phyloP scores from a whole-genome alignment of 2,329 filamentous ascomycete genomes.

The Talaromyces sp. region DNA sequence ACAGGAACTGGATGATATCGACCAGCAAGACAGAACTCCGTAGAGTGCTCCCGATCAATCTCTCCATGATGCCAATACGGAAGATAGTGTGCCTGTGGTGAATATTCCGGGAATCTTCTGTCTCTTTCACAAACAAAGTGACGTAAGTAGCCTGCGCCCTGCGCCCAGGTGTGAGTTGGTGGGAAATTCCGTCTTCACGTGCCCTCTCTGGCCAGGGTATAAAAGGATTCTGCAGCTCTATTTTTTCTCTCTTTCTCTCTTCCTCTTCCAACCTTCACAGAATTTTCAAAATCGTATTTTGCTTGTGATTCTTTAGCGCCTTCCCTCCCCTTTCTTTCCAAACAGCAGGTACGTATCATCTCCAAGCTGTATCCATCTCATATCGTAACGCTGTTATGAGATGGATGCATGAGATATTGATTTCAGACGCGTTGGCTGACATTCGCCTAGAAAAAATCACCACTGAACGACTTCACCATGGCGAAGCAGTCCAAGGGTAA shows the following conservation, averaged over 20 bases:
- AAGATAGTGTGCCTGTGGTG: background rate
- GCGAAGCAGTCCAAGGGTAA: background rate
- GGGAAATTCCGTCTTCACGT: background rate
- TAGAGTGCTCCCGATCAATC: background rate
- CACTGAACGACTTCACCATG: background rate
- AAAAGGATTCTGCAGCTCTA: background rate
- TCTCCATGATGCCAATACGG: background rate
- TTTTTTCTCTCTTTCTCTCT: background rate
- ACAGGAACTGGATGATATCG: background rate
- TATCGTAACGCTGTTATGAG: no score
- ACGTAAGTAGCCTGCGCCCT: background rate
- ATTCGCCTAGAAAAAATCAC: background rate
- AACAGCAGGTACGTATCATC: background rate
- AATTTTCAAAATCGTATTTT: no score
- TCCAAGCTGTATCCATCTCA: background rate
- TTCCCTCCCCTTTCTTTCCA: no score
- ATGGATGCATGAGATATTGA: background rate
- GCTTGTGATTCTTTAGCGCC: no score
- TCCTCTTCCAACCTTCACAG: background rate
- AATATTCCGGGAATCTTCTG: background rate
- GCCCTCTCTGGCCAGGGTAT: background rate
- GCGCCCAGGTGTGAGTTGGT: background rate
- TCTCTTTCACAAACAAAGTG: background rate
- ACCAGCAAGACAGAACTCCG: background rate
- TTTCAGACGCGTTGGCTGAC: background rate